phyloP scores from a whole-genome alignment of 2,329 filamentous ascomycete species.

The Tolypocladium guangdongense region DNA sequence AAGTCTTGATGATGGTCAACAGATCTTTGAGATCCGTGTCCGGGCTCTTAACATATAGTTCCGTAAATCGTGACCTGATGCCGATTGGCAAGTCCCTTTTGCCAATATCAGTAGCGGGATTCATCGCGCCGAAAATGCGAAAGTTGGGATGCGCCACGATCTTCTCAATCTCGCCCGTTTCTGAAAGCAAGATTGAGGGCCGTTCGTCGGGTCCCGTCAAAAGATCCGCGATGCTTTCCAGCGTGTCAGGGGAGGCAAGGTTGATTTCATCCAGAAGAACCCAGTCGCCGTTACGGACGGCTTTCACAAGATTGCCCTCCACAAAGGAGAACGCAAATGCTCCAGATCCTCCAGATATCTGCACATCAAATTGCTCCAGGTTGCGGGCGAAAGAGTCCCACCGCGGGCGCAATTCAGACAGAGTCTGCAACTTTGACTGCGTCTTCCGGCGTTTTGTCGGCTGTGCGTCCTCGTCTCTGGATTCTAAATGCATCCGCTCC shows the following conservation, averaged over 20 bases:
- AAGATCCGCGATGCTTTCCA: constrained; percentile 88
- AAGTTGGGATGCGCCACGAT: constrained; percentile 87
- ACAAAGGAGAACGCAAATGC: constrained; percentile 90
- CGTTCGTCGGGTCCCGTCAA: constrained; percentile 60
- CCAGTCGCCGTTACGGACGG: constrained; percentile 94
- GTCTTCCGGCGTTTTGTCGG: constrained; percentile 61
- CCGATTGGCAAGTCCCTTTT: constrained; percentile 89
- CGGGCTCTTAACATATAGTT: constrained; percentile 86
- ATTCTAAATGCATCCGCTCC: constrained; percentile 28
- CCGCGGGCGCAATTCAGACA: constrained; percentile 46
- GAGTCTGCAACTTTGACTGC: constrained; percentile 53
- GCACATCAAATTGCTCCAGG: constrained; percentile 68
- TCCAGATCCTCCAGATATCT: constrained; percentile 61
- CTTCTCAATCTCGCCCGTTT: constrained; percentile 87
- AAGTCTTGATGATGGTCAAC: constrained; percentile 77
- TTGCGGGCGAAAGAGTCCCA: constrained; percentile 75
- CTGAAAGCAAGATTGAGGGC: constrained; percentile 80
- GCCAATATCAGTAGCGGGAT: constrained; percentile 92
- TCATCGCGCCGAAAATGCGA: constrained; percentile 97
- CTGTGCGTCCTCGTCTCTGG: constrained; percentile 29
- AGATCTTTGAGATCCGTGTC: constrained; percentile 81
- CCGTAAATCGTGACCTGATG: constrained; percentile 84
- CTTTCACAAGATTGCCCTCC: constrained; percentile 91
- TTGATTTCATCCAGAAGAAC: constrained; percentile 96
- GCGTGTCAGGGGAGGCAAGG: constrained; percentile 82